Conservation (phyloP, 2,329 filamentous ascomycete genomes). For the Fusarium cicatricum region DNA sequence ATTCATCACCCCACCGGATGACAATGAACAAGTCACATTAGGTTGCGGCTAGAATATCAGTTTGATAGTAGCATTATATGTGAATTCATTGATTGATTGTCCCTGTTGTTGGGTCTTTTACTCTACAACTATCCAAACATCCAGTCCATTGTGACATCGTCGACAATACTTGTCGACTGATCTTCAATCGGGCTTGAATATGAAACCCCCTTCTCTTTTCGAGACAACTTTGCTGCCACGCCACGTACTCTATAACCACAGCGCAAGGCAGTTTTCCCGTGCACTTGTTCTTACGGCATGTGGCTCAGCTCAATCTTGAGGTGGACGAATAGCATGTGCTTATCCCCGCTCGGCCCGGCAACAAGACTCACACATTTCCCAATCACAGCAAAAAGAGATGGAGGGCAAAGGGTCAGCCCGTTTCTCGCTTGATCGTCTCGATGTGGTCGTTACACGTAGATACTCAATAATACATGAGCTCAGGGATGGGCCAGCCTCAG, state of each 20-base stretch:
- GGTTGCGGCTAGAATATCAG: too few relatives aligned
- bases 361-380: not conserved
- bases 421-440: constrained; percentile 5
- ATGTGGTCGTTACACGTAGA: constrained; percentile 18
- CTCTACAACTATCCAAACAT: too few relatives aligned
- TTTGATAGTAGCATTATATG: too few relatives aligned
- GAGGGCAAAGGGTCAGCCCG: not conserved
- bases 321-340: constrained; percentile 5
- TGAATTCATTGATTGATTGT: too few relatives aligned
- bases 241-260: not conserved
- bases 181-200: too few relatives aligned
- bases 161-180: too few relatives aligned
- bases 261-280: not conserved
- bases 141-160: too few relatives aligned
- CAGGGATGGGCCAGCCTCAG: constrained; percentile 35
- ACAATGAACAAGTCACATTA: constrained; percentile 1
- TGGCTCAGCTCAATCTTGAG: constrained; percentile 3
- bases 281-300: not conserved
- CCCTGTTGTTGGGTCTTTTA: too few relatives aligned
- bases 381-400: constrained; percentile 5
- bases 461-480: constrained; percentile 21
- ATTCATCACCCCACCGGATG: constrained; percentile 10
- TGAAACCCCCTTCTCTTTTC: not conserved
- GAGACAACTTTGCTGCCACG: not conserved
- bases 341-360: constrained; percentile 15